Percentiles rank a stretch among this genome's conserved stretches.
phyloP scores from a whole-genome alignment of 2,329 filamentous ascomycete species.

The Sporothrix variecibatus region DNA sequence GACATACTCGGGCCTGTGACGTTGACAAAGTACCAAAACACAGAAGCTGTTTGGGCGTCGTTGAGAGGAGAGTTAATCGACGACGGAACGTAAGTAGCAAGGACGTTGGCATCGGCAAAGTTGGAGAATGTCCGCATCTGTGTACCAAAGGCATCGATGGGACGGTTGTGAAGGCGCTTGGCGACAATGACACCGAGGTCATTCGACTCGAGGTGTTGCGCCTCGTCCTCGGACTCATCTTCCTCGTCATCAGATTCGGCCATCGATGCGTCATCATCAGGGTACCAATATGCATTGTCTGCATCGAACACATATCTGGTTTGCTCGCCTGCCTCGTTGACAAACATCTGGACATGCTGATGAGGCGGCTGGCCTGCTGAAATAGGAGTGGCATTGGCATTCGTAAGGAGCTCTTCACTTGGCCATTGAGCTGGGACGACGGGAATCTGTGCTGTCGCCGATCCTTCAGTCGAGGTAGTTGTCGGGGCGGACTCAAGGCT shows the following conservation, averaged over 20 bases:
- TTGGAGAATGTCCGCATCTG: conserved; percentile 53
- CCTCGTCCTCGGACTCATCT: conserved; percentile 44
- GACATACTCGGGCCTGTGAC: conserved; percentile 85
- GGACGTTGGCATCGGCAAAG: conserved; percentile 51
- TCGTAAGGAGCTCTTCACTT: neutral
- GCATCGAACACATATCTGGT: conserved; percentile 27
- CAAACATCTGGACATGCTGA: neutral
- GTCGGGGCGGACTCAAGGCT: neutral
- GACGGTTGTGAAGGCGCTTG: conserved; percentile 38
- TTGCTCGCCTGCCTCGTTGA: neutral
- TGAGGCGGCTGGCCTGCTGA: neutral
- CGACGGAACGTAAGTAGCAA: conserved; percentile 68
- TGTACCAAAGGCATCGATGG: conserved; percentile 47
- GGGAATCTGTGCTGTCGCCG: neutral
- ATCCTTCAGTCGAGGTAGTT: neutral
- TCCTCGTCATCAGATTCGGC: conserved; percentile 61
- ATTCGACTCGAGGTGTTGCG: conserved; percentile 41
- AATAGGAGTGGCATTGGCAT: neutral
- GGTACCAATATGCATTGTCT: conserved; percentile 50
- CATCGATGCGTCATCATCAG: conserved; percentile 64
- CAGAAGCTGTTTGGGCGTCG: conserved; percentile 74
- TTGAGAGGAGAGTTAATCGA: conserved; percentile 71
- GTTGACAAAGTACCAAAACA: conserved; percentile 91
- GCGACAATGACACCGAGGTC: conserved; percentile 46
- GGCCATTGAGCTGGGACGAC: neutral